Evolutionary conservation across 192 early-diverging fungal species (phyloP), one percentile per base, ranked within the genome.

Genomic region (Dissophora globulifera): DNA sequence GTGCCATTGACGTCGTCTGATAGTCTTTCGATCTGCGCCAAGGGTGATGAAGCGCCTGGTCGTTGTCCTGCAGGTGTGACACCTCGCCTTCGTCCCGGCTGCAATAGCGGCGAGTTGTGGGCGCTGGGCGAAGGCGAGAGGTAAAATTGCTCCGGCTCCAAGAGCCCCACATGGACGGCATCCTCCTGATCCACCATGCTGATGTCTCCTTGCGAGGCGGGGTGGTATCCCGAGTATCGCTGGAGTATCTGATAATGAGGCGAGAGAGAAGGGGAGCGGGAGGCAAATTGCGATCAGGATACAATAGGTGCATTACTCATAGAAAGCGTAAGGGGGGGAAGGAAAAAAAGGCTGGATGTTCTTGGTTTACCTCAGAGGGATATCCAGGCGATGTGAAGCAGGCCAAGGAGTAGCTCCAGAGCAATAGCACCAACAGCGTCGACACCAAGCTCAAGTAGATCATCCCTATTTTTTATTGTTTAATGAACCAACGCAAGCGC

Each of bases 401-500:
- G 23, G 74, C 80, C 12, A 72, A 17, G 16, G 54, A 62, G 40
- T 78, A 81, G 51, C 80, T 72, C 80, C 80, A 81, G 27, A 72
- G 12, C 20, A 72, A 46, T 10, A 81, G 45, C 7, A 67, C 35
- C 5, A 63, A 31, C 7, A 75, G 64, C 10, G 42, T 57, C 1
- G 62, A 63, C 0, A 52, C 32, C 32, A 41, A 35, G 32, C 43
- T 9, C 15, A 65, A 7, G 40, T 65, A 75, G 11, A 55, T 35
- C 10, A 42, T 27, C 9, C 70, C 70, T 75, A 66, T 1, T 57
- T 13, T 8, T 27, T 5, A 12, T 20, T 25, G 13, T 27, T 26
- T 15, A 3, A 5, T 42, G 22, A 27, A n/a, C 2, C n/a, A 33
- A 1, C 35, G 16, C 26, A 11, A n/a, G 20, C 19, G 25, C 23